Conservation (phyloP, 208 protist genomes). For the Crithidia mellificae region DNA sequence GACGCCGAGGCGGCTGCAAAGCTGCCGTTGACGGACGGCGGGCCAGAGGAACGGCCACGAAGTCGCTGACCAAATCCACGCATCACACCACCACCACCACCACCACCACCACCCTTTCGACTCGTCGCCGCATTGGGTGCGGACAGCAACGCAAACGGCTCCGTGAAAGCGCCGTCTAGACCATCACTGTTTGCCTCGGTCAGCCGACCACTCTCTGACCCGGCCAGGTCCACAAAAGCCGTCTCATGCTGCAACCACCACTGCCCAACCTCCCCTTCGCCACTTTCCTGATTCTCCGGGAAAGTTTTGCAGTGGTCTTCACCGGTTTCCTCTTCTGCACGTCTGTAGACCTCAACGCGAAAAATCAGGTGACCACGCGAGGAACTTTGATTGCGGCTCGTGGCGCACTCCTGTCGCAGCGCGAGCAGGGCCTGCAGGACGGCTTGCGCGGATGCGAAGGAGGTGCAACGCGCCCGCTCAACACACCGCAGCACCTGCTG, state of each 20-base stretch:
- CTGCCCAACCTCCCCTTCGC: too few species aligned
- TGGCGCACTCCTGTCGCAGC: conserved; percentile 46
- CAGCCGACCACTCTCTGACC: conserved; percentile 52
- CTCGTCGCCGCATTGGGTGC: too few species aligned
- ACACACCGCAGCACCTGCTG: conserved; percentile 43
- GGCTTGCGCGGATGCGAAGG: conserved; percentile 32
- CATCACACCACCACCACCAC: too few species aligned
- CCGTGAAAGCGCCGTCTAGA: too few species aligned
- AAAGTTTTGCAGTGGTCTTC: too few species aligned
- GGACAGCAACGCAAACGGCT: too few species aligned
- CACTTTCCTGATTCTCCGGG: too few species aligned
- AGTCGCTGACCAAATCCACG: not conserved
- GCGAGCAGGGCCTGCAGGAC: conserved; percentile 39
- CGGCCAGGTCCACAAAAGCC: conserved; percentile 69
- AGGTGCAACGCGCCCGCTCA: conserved; percentile 37
- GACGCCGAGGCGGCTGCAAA: not conserved
- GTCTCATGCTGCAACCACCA: conserved; percentile 37
- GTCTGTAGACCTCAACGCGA: conserved; percentile 35
- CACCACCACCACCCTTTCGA: too few species aligned
- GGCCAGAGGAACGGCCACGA: not conserved
- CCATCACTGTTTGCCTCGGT: conserved; percentile 13
- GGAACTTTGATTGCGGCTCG: conserved; percentile 54
- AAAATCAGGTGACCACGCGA: conserved; percentile 54
- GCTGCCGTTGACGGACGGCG: not conserved
- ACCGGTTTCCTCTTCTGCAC: too few species aligned